These are phyloP conservation scores for Helianthus tuberosus DNA, from an alignment of 129 eudicot genomes.

Conservation along the genomic window DNA sequence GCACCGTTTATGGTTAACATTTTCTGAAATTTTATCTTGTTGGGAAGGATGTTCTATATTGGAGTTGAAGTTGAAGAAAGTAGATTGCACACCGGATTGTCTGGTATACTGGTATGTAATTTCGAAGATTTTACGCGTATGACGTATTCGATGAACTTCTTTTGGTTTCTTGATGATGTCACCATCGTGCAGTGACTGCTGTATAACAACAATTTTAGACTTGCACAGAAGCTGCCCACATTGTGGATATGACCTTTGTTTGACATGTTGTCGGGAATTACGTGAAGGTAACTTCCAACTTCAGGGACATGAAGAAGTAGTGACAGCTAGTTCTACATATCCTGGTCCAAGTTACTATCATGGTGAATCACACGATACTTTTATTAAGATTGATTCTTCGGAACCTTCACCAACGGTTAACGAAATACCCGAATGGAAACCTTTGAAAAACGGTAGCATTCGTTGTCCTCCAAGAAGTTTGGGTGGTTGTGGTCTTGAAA, in stretches of 20 bases:
- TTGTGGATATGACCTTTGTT: constrained; percentile 58
- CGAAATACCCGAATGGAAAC: constrained; percentile 46
- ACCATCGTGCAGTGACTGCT: constrained; percentile 53
- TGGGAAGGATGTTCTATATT: constrained; percentile 45
- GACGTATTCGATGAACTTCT: background rate
- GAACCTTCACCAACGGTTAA: background rate
- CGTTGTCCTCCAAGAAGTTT: constrained; percentile 46
- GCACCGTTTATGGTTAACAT: background rate
- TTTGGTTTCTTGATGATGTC: constrained; percentile 13
- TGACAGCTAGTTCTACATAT: no score
- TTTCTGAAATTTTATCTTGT: background rate
- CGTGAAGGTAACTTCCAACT: constrained; percentile 42
- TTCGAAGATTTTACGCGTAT: background rate
- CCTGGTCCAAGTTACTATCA: no score
- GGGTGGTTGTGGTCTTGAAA: constrained; percentile 52
- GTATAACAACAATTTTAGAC: constrained; percentile 54
- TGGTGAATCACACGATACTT: no score
- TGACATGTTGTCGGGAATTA: constrained; percentile 62
- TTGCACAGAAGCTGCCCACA: constrained; percentile 52
- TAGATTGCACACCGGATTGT: constrained; percentile 28
- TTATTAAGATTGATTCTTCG: no score
- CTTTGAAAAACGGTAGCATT: constrained; percentile 43
- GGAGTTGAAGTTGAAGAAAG: constrained; percentile 39
- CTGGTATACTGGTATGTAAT: constrained; percentile 52
- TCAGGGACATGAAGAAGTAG: constrained; percentile 37